Percentiles rank a stretch among this genome's conserved stretches.
phyloP scores from a whole-genome alignment of 331 rosid genomes.

The Quercus lobata region DNA sequence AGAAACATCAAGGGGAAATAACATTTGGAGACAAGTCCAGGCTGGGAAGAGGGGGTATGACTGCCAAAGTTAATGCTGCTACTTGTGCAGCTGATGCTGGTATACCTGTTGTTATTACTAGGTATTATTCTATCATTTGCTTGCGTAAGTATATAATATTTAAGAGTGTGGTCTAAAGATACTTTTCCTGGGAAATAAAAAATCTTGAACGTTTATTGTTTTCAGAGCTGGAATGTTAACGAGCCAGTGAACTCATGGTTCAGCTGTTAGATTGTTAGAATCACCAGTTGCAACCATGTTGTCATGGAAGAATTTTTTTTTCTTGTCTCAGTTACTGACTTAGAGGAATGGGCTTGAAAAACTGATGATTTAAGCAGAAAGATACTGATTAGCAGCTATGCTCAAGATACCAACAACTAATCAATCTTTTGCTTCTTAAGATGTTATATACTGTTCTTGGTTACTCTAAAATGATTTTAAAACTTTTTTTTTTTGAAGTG shows the following conservation, averaged over 20 bases:
- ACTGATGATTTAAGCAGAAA: not conserved
- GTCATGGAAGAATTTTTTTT: not conserved
- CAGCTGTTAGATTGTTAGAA: not conserved
- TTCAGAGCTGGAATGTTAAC: not conserved
- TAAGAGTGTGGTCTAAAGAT: not conserved
- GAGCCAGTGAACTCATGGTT: not conserved
- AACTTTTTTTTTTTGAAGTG: slow-evolving; percentile 21
- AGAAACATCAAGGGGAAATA: slow-evolving; percentile 68
- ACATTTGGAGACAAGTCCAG: slow-evolving; percentile 90
- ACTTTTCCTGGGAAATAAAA: not conserved
- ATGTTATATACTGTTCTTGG: not conserved
- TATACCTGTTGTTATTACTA: slow-evolving; percentile 82
- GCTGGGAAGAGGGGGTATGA: slow-evolving; percentile 89
- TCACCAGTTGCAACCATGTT: not conserved
- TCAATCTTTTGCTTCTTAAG: not conserved
- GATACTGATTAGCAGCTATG: not conserved
- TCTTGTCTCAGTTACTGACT: too few relatives aligned
- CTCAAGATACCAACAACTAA: not conserved
- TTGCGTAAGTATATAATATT: not conserved
- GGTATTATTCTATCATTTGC: slow-evolving; percentile 37
- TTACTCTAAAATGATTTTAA: not conserved
- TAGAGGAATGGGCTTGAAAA: not conserved
- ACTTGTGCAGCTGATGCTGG: slow-evolving; percentile 68
- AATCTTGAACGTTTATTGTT: not conserved
- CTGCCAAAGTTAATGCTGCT: slow-evolving; percentile 89